Evolutionary conservation across 768 basidiomycete genomes (phyloP).

Genomic region (Phlegmacium glaucopus): DNA sequence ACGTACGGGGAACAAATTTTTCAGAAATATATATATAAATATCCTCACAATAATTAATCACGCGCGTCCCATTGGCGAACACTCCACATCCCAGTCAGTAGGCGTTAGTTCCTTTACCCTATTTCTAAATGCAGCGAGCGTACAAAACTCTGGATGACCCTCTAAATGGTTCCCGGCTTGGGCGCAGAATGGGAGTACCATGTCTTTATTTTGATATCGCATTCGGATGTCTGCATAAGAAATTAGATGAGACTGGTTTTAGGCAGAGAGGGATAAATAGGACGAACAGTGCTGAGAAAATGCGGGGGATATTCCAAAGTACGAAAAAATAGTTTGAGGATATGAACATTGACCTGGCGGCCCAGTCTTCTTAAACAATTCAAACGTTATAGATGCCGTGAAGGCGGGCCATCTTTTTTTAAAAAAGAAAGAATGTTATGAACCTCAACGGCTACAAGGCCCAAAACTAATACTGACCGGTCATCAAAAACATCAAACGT

Average conservation of each 20-base stretch:
- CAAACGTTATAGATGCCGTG: constrained; percentile 70
- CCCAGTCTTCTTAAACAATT: constrained; percentile 53
- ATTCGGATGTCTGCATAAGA: constrained; percentile 55
- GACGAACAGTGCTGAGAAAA: constrained; percentile 27
- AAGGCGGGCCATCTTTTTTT: constrained; percentile 66
- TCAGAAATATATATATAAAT: too few relatives aligned
- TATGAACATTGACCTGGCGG: constrained; percentile 12
- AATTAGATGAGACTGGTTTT: background rate
- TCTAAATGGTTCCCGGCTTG: constrained; percentile 63
- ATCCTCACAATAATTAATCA: background rate
- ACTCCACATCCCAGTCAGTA: constrained; percentile 63
- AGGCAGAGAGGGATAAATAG: background rate
- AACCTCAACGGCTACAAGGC: background rate
- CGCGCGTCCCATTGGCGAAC: constrained; percentile 26
- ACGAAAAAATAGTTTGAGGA: constrained; percentile 40
- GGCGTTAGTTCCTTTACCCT: constrained; percentile 66
- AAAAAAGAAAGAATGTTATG: background rate
- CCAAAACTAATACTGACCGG: constrained; percentile 35
- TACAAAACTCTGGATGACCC: constrained; percentile 73
- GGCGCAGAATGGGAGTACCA: constrained; percentile 63
- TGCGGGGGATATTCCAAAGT: constrained; percentile 22
- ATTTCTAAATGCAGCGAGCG: constrained; percentile 57
- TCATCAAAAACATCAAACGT: constrained; percentile 76
- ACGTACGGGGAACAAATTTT: too few relatives aligned
- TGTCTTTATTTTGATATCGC: constrained; percentile 68